These are phyloP conservation scores for Candida chauliodis DNA, from an alignment of 805 yeast genomes.

Conservation along the genomic window DNA sequence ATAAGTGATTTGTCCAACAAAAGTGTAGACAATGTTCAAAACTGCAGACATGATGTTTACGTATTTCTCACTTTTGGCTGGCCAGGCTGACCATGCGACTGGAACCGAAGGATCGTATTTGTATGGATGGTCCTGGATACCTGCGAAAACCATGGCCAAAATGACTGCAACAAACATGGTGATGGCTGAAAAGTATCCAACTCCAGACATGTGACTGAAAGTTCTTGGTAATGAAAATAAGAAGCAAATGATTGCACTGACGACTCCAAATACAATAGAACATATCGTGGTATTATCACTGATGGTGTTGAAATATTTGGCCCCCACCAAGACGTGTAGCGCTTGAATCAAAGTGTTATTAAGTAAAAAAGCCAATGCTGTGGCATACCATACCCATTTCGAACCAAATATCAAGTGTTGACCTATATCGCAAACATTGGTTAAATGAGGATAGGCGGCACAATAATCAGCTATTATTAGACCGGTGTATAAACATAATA, in stretches of 20 bases:
- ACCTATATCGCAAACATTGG: slow-evolving; percentile 57
- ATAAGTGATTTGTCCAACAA: slow-evolving; percentile 62
- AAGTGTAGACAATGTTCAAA: slow-evolving; percentile 58
- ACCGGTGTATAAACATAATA: slow-evolving; percentile 54
- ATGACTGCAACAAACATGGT: slow-evolving; percentile 58
- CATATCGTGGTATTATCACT: slow-evolving; percentile 45
- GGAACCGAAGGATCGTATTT: slow-evolving; percentile 34
- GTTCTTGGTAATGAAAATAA: slow-evolving; percentile 55
- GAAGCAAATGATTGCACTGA: slow-evolving; percentile 47
- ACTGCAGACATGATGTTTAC: slow-evolving; percentile 54
- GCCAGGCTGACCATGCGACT: slow-evolving; percentile 46
- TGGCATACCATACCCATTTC: slow-evolving; percentile 52
- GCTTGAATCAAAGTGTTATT: slow-evolving; percentile 59
- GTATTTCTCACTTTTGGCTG: slow-evolving; percentile 49
- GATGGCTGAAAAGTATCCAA: slow-evolving; percentile 51
- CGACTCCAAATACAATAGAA: slow-evolving; percentile 50
- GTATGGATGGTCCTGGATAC: slow-evolving; percentile 47
- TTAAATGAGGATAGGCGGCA: slow-evolving; percentile 48
- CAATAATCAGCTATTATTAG: slow-evolving; percentile 53
- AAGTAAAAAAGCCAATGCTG: slow-evolving; percentile 50
- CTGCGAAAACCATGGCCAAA: slow-evolving; percentile 51
- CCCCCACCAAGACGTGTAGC: slow-evolving; percentile 57
- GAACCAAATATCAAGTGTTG: slow-evolving; percentile 51
- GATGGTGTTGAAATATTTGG: slow-evolving; percentile 56
- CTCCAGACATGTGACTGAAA: slow-evolving; percentile 46